These are phyloP conservation scores for Quercus dentata DNA, from an alignment of 306 rosid species.

Conservation along the genomic window DNA sequence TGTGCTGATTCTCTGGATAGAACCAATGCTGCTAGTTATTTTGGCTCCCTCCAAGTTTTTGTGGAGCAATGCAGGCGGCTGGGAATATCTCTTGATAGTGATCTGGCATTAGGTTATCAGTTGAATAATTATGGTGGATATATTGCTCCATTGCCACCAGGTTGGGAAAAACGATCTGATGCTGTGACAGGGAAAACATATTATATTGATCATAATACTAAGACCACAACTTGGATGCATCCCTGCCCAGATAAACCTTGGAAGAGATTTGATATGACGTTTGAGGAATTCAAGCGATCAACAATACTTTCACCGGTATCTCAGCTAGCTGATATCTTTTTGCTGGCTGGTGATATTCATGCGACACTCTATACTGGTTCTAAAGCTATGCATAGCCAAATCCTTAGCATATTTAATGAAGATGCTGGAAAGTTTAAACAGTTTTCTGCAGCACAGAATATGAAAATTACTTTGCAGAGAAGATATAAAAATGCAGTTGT, in stretches of 20 bases:
- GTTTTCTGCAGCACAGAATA: conserved; percentile 92
- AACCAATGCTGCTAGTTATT: conserved; percentile 98
- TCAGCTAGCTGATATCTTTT: conserved; percentile 87
- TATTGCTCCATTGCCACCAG: conserved; percentile 94
- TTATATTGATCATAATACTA: conserved; percentile 92
- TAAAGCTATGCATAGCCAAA: conserved; percentile 99
- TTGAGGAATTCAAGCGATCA: conserved; percentile 92
- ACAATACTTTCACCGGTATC: conserved; percentile 88
- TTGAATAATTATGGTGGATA: conserved; percentile 64
- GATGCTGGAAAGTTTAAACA: conserved; percentile 93
- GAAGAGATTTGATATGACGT: conserved; percentile 97
- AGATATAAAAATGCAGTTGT: conserved; percentile 91
- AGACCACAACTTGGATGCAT: conserved; percentile 97
- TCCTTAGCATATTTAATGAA: conserved; percentile 92
- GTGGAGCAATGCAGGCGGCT: conserved; percentile 98
- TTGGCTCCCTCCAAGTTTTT: conserved; percentile 93
- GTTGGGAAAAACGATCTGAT: conserved; percentile 98
- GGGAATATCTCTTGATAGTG: conserved; percentile 87
- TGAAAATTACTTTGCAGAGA: conserved; percentile 94
- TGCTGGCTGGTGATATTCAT: conserved; percentile 97
- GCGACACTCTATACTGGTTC: conserved; percentile 99
- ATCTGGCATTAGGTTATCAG: conserved; percentile 64
- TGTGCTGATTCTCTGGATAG: conserved; percentile 99
- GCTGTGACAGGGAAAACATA: conserved; percentile 86
- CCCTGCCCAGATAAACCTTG: conserved; percentile 99